Evolutionary conservation across 768 basidiomycete species (phyloP), one percentile per base, ranked within the genome.

Genomic region (Psilocybe sp.): DNA sequence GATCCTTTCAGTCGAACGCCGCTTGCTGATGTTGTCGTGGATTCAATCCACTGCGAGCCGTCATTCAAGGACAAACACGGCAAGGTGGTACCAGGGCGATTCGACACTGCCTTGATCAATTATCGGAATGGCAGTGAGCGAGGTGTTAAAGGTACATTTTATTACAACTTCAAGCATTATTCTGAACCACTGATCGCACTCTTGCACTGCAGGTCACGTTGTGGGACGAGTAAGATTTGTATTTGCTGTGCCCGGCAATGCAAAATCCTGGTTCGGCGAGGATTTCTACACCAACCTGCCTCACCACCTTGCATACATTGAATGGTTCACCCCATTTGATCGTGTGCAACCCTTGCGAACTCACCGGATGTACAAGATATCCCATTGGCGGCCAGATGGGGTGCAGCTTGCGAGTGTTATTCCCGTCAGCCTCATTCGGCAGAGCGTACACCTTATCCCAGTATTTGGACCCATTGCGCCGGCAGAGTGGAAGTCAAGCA

Each of bases 31-130:
- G 32, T 16, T 4, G 41, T 40, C 5, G 6, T 31, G 9, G 47
- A 49, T 15, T 49, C 47, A 1, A 40, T 49, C n/a, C 39, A 41
- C 34, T 38, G 39, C 2, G 31, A 49, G n/a, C 40, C 47, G 4
- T 11, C 47, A 1, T 40, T 28, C 23, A 28, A n/a, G n/a, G n/a
- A n/a, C n/a, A n/a, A n/a, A n/a, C n/a, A 33, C 15, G 40, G 47
- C 32, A 12, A 32, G 10, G 18, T 38, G 4, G 10, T 18, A 4
- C 37, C 37, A 3, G 14, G n/a, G 4, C 14, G 37, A 18, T 38
- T 38, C 10, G 37, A 38, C 18, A 38, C 37, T 4, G 37, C 37
- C 4, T 3, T 38, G 14, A 9, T 38, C 18, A 28, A 28, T 28
- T 3, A 4, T 7, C 23, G 7, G 23, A 28, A 28, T 7, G 23